Conservation (phyloP, 202 grass and related monocot genomes). For the Panicum virgatum region DNA sequence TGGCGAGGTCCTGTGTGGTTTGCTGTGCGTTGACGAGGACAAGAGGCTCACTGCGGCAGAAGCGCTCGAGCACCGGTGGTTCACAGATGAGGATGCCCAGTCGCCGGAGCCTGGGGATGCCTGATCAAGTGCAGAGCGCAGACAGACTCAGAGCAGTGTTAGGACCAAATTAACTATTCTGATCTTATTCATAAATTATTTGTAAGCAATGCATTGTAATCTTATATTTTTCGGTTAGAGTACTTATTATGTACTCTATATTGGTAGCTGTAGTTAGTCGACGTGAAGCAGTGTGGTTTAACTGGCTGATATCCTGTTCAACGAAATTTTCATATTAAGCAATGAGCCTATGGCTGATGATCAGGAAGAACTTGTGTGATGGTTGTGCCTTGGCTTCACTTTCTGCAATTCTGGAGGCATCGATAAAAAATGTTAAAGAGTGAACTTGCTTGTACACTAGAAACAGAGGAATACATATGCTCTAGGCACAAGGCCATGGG, state of each 20-base stretch:
- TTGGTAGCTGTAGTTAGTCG: neutral
- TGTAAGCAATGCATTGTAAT: neutral
- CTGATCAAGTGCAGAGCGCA: neutral
- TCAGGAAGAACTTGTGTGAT: neutral
- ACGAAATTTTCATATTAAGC: no score
- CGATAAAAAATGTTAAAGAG: neutral
- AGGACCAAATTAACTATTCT: neutral
- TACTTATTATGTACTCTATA: neutral
- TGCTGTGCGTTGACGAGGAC: neutral
- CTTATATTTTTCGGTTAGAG: neutral
- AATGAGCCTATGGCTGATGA: no score
- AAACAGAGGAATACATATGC: neutral
- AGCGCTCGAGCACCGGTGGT: neutral
- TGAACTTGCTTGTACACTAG: neutral
- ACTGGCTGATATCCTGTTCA: neutral
- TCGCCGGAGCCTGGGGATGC: neutral
- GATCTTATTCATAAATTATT: neutral
- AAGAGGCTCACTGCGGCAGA: neutral
- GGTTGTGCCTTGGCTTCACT: neutral
- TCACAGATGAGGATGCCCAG: neutral
- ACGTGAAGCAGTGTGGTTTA: neutral
- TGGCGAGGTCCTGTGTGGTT: neutral
- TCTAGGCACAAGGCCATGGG: no score
- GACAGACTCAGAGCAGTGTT: neutral
- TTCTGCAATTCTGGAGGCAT: neutral